These are phyloP conservation scores for Marasmius sp. DNA, from an alignment of 1,284 basidiomycete genomes.

Conservation along the genomic window DNA sequence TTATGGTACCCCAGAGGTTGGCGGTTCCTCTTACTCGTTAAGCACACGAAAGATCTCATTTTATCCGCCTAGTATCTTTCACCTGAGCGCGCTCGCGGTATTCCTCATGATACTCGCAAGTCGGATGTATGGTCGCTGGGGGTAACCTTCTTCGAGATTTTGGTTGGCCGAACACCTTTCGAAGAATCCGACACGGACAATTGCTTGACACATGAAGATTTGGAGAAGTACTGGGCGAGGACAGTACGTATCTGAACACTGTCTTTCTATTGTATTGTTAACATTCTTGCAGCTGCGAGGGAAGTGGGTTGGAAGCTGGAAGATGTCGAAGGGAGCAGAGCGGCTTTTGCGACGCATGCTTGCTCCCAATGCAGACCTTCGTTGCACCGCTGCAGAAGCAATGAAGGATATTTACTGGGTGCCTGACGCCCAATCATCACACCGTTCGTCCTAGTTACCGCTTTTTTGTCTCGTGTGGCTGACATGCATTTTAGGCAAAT, in stretches of 20 bases:
- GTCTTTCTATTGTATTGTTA: conserved; percentile 1
- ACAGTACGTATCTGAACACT: conserved; percentile 49
- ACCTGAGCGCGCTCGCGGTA: conserved; percentile 83
- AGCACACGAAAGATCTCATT: conserved; percentile 16
- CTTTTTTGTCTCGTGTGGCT: conserved; percentile 7
- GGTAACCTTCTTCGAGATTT: conserved; percentile 90
- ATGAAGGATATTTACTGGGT: conserved; percentile 72
- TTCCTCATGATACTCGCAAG: conserved; percentile 88
- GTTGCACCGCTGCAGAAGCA: conserved; percentile 65
- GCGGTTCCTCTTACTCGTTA: conserved; percentile 10
- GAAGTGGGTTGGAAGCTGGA: conserved; percentile 82
- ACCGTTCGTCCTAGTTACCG: conserved; percentile 28
- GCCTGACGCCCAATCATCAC: conserved; percentile 26
- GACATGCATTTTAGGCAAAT: conserved; percentile 38
- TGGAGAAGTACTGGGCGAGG: conserved; percentile 82
- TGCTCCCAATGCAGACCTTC: conserved; percentile 68
- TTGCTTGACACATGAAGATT: conserved; percentile 78
- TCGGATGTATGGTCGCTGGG: conserved; percentile 93
- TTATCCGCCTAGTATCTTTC: conserved; percentile 68
- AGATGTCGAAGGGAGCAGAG: conserved; percentile 67
- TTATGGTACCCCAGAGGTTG: conserved; percentile 88
- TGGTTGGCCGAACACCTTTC: conserved; percentile 89
- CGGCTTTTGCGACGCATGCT: conserved; percentile 75
- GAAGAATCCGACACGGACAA: conserved; percentile 81
- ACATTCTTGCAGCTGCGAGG: conserved; percentile 54